Evolutionary conservation across 1,139 yeast genomes (phyloP).

Genomic region (Sugiyamaella paludigena): DNA sequence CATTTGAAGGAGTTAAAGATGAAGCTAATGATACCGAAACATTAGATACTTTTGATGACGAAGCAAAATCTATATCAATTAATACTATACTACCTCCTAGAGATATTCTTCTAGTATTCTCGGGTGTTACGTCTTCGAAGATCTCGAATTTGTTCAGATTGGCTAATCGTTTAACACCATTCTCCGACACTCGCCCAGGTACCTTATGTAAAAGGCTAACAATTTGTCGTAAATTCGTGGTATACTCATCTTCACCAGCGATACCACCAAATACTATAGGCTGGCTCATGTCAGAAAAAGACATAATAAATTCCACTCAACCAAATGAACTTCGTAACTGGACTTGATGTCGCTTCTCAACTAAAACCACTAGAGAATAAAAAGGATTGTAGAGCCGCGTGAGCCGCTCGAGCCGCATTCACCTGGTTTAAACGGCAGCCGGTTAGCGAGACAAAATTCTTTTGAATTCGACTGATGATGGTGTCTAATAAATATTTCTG

Average conservation of each 20-base stretch:
- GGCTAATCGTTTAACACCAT: conserved; percentile 35
- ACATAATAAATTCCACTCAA: too few relatives aligned
- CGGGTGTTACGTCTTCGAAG: conserved; percentile 33
- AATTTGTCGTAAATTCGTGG: conserved; percentile 28
- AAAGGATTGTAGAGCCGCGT: too few relatives aligned
- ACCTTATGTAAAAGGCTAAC: conserved; percentile 30
- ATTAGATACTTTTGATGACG: conserved; percentile 18
- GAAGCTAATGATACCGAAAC: conserved; percentile 37
- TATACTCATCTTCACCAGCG: conserved; percentile 25
- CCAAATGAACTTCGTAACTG: too few relatives aligned
- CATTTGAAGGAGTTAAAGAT: conserved; percentile 26
- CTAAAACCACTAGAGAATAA: too few relatives aligned
- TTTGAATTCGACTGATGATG: too few relatives aligned
- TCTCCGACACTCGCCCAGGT: conserved; percentile 37
- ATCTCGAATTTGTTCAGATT: conserved; percentile 34
- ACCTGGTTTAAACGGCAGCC: too few relatives aligned
- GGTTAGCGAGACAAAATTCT: too few relatives aligned
- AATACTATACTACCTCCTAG: conserved; percentile 39
- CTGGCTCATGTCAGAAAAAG: neutral
- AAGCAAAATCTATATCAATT: conserved; percentile 32
- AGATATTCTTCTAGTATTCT: conserved; percentile 33
- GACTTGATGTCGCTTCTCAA: too few relatives aligned
- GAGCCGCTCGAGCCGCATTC: too few relatives aligned
- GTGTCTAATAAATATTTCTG: too few relatives aligned
- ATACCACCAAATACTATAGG: conserved; percentile 4